Evolutionary conservation across 2,329 filamentous ascomycete genomes (phyloP).

Genomic region (Gremmenia infestans): DNA sequence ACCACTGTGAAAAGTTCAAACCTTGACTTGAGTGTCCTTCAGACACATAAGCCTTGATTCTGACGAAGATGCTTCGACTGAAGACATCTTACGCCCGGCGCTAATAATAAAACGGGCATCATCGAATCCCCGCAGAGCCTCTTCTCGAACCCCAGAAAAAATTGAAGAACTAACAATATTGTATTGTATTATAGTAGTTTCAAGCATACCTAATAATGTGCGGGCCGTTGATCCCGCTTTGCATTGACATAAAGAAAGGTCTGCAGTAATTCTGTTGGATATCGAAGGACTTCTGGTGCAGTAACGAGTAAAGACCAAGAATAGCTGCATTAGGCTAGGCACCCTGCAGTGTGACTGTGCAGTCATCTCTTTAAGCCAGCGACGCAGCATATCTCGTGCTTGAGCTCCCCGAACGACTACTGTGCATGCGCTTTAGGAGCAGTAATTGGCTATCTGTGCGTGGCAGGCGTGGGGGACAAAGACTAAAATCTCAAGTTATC

Average conservation of each 20-base stretch:
- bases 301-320: not conserved
- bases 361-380: conserved; percentile 1
- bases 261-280: not conserved
- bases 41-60: no score
- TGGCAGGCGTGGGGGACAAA: not conserved
- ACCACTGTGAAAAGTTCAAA: no score
- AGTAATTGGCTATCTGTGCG: not conserved
- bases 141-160: not conserved
- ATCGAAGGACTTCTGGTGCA: conserved; percentile 1
- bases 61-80: not conserved
- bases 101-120: not conserved
- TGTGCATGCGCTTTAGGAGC: conserved; percentile 5
- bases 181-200: not conserved
- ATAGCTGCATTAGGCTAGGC: conserved; percentile 2
- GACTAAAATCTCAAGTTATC: not conserved
- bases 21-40: no score
- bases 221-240: conserved; percentile 16
- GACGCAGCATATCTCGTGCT: not conserved
- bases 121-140: conserved; percentile 13
- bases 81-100: not conserved
- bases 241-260: conserved; percentile 12
- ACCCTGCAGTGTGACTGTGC: conserved; percentile 3
- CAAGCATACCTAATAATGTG: conserved; percentile 4
- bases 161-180: not conserved
- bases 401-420: conserved; percentile 5